These are phyloP conservation scores for Biscogniauxia mediterranea DNA, from an alignment of 2,329 filamentous ascomycete genomes.

Conservation along the genomic window DNA sequence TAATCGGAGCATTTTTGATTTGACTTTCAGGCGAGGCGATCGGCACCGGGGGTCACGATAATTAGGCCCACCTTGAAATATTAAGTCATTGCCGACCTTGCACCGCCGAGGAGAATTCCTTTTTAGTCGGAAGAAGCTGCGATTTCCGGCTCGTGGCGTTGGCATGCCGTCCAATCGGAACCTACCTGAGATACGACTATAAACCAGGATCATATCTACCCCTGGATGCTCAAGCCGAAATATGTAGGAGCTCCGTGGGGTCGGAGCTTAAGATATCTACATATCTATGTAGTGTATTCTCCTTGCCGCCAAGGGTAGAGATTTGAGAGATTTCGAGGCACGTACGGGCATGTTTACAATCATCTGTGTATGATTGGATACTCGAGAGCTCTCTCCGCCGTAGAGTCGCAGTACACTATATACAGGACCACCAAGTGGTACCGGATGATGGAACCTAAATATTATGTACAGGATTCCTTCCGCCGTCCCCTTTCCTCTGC, in stretches of 20 bases:
- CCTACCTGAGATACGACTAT: neutral
- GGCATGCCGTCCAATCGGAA: neutral
- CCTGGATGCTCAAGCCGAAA: neutral
- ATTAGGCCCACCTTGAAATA: neutral
- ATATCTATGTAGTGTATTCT: neutral
- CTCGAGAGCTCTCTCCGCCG: too few relatives aligned
- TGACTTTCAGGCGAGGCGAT: neutral
- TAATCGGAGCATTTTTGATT: neutral
- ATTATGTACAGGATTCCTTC: neutral
- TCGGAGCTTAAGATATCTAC: neutral
- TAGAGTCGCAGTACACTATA: too few relatives aligned
- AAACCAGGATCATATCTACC: neutral
- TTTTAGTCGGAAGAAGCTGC: neutral
- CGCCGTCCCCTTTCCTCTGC: neutral
- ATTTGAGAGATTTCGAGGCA: neutral
- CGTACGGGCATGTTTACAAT: neutral
- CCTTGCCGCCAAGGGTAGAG: neutral
- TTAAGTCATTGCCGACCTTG: neutral
- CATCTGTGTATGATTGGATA: neutral
- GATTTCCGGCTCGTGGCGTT: neutral
- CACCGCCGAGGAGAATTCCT: neutral
- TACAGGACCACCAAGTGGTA: neutral
- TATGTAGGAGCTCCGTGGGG: neutral
- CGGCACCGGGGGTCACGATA: neutral
- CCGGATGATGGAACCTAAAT: neutral